Evolutionary conservation across 108 stramenopile species (phyloP).

Genomic region (Skeletonema menzelii): DNA sequence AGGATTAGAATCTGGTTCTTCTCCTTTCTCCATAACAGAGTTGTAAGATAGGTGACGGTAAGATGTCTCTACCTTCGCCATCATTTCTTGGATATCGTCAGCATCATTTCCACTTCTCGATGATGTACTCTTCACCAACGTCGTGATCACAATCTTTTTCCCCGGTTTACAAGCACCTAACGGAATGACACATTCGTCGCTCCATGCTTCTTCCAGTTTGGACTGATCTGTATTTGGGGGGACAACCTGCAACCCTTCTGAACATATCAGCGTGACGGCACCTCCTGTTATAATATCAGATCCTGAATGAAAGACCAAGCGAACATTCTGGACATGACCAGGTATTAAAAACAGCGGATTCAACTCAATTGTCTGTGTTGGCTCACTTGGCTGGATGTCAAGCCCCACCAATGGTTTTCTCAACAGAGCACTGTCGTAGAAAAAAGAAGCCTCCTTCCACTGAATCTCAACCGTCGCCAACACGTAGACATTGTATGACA

Average conservation of each 20-base stretch:
- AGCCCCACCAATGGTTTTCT: constrained; percentile 60
- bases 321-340: constrained; percentile 75
- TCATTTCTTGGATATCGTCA: constrained; percentile 49
- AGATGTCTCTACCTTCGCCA: constrained; percentile 54
- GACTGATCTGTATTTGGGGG: constrained; percentile 53
- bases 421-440: constrained; percentile 60
- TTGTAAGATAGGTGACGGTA: constrained; percentile 51
- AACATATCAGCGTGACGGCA: constrained; percentile 54
- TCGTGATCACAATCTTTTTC: constrained; percentile 47
- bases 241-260: constrained; percentile 58
- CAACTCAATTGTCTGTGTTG: constrained; percentile 68
- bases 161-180: constrained; percentile 55
- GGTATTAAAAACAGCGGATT: constrained; percentile 73
- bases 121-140: constrained; percentile 58
- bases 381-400: constrained; percentile 75
- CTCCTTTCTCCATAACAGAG: constrained; percentile 35
- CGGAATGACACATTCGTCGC: constrained; percentile 44
- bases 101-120: constrained; percentile 29
- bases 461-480: constrained; percentile 65
- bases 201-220: constrained; percentile 52
- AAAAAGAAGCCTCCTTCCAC: constrained; percentile 79
- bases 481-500: constrained; percentile 64
- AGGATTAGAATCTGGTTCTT: constrained; percentile 40
- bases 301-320: constrained; percentile 60
- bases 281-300: constrained; percentile 68